phyloP scores from a whole-genome alignment of 768 basidiomycete species.

The Collybia sordida region DNA sequence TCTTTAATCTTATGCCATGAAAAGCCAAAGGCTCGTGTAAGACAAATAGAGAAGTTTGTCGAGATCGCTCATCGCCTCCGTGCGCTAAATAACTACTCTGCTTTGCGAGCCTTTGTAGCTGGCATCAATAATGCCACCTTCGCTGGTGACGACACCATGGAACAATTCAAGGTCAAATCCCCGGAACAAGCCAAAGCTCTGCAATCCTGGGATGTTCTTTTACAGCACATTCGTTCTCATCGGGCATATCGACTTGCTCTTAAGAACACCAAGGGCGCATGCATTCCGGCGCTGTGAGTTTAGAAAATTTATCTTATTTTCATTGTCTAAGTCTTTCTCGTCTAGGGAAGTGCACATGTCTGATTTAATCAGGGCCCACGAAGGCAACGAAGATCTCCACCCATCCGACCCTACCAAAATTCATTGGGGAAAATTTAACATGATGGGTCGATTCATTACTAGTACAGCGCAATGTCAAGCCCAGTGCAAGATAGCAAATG shows the following conservation, averaged over 20 bases:
- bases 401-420: conserved; percentile 67
- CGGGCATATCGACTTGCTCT: conserved; percentile 90
- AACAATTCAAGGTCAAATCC: conserved; percentile 63
- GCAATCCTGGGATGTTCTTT: conserved; percentile 80
- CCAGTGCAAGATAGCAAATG: conserved; percentile 59
- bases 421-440: conserved; percentile 95
- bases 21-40: conserved; percentile 69
- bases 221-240: conserved; percentile 81
- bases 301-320: background rate
- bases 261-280: conserved; percentile 79
- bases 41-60: conserved; percentile 86
- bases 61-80: conserved; percentile 82
- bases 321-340: conserved; percentile 5
- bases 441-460: conserved; percentile 85
- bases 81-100: conserved; percentile 88
- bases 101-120: conserved; percentile 89
- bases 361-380: conserved; percentile 84
- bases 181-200: conserved; percentile 76
- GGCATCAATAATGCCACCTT: conserved; percentile 86
- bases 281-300: conserved; percentile 81
- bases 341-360: conserved; percentile 89
- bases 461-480: conserved; percentile 77
- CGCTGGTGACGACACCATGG: conserved; percentile 75
- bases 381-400: conserved; percentile 76
- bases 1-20: conserved; percentile 90